Evolutionary conservation across 1,284 basidiomycete genomes (phyloP).

Genomic region (Kalmanozyma brasiliensis): DNA sequence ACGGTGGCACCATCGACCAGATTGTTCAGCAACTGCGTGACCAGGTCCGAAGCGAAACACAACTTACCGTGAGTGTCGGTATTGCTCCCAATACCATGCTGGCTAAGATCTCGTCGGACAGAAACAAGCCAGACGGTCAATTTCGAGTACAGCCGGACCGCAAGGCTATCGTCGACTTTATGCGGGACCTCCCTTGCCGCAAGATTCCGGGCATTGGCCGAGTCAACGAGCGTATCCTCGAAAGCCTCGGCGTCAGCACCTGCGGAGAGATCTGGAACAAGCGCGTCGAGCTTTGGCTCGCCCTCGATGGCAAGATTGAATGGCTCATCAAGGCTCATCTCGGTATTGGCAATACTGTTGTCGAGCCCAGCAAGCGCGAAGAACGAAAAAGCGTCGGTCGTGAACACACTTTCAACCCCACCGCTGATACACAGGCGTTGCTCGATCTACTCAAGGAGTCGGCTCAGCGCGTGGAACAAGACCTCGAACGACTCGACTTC

Average conservation of each 20-base stretch:
- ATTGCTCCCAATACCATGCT: slow-evolving; percentile 73
- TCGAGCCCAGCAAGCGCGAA: slow-evolving; percentile 57
- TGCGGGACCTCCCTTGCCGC: slow-evolving; percentile 58
- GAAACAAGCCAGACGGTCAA: slow-evolving; percentile 68
- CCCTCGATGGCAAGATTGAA: slow-evolving; percentile 55
- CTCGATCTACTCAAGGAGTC: slow-evolving; percentile 49
- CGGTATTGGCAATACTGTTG: slow-evolving; percentile 56
- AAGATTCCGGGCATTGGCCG: slow-evolving; percentile 65
- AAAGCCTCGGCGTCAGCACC: slow-evolving; percentile 55
- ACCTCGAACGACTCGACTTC: slow-evolving; percentile 56
- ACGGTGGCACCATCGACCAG: slow-evolving; percentile 76
- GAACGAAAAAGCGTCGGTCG: slow-evolving; percentile 63
- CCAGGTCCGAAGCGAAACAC: slow-evolving; percentile 61
- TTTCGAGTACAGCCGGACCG: slow-evolving; percentile 52
- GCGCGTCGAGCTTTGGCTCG: slow-evolving; percentile 58
- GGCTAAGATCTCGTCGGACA: slow-evolving; percentile 89
- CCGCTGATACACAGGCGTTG: slow-evolving; percentile 36
- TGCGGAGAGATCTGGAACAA: slow-evolving; percentile 63
- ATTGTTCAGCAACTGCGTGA: slow-evolving; percentile 73
- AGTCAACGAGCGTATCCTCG: slow-evolving; percentile 64
- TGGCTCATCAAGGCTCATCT: slow-evolving; percentile 59
- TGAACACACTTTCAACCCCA: slow-evolving; percentile 65
- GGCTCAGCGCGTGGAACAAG: slow-evolving; percentile 55
- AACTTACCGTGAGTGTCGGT: slow-evolving; percentile 88
- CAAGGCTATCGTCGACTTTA: slow-evolving; percentile 55